These are phyloP conservation scores for Nidula microcarpa DNA, from an alignment of 768 basidiomycete genomes.

Conservation along the genomic window DNA sequence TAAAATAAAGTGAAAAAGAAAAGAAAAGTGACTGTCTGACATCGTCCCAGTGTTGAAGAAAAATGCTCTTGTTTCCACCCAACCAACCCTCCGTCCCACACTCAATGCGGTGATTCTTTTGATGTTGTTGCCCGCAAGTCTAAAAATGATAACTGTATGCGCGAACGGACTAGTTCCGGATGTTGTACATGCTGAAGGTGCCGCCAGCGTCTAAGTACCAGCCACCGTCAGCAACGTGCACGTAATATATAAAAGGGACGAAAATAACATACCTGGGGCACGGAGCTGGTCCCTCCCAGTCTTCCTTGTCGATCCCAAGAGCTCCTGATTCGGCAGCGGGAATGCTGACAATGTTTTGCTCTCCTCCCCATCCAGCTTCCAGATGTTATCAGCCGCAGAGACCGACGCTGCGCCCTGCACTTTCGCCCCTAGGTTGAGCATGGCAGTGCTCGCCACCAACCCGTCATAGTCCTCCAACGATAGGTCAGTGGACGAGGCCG, in stretches of 20 bases:
- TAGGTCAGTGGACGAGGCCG: conserved; percentile 58
- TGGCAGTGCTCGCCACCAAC: conserved; percentile 10
- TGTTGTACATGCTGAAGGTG: not conserved
- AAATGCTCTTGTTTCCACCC: not conserved
- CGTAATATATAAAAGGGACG: not conserved
- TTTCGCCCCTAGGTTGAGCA: not conserved
- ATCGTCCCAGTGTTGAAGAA: not conserved
- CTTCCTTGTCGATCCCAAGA: conserved; percentile 31
- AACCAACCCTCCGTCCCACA: not conserved
- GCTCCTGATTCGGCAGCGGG: conserved; percentile 39
- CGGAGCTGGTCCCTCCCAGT: conserved; percentile 32
- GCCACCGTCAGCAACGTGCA: not conserved
- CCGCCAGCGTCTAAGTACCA: too few relatives aligned
- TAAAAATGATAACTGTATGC: not conserved
- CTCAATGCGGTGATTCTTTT: not conserved
- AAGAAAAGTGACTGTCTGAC: not conserved
- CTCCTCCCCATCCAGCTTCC: conserved; percentile 73
- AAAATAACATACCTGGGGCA: conserved; percentile 7
- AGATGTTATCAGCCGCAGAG: conserved; percentile 49
- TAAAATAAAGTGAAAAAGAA: not conserved
- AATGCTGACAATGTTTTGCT: conserved; percentile 50
- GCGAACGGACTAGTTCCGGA: not conserved
- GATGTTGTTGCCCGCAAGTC: too few relatives aligned
- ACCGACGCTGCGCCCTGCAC: conserved; percentile 12
- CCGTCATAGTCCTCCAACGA: conserved; percentile 63